Base-by-base conservation (phyloP, 2,329 filamentous ascomycete genomes). In the Beauveria sp. region DNA sequence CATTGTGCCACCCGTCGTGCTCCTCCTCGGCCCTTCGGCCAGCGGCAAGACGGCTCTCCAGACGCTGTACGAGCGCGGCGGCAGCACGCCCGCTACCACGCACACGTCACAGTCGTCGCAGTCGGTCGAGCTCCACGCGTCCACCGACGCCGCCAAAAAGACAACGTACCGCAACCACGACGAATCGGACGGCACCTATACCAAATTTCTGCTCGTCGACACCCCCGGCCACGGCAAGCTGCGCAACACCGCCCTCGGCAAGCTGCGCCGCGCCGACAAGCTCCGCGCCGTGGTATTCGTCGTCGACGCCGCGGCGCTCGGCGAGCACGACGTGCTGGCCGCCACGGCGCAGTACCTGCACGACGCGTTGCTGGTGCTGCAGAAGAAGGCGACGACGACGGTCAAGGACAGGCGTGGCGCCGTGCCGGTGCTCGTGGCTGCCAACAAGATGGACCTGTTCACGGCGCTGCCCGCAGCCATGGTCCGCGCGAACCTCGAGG, bases 161-260 rank as follows among this genome's bases (percentile, higher is more conserved):
- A 63, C 67, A n/a, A 78, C 79, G 44, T 82, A 78, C 75, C 76
- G 77, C 61, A 79, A 86, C 69, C 83, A 84, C 72, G 82, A 85
- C 66, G 78, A 82, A 64, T 70, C 75, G 44, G 76, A 77, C 59
- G 78, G 81, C 61, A 76, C 75, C 56, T 85, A 88, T 70, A 86
- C 84, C 65, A 88, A 86, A 71, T 90, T 94, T 72, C 78, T 89
- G 46, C 78, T 97, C 40, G 77, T 90, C 70, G 94, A 99, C 76
- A 97, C 93, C 1, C 94, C 94, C 0, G 94, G 94, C 44, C 94
- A 99, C 77, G 92, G 91, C 68, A 99, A 99, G 77, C 85, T 99
- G 62, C 90, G 94, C 63, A 83, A 85, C 67, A 79, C 85, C 65
- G 86, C 89, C 3, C 79, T 89, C 62, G 74, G 79, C 47, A 77